Percentiles rank a stretch among this genome's conserved stretches.
Evolutionary conservation across 352 stramenopile genomes (phyloP).

Genomic region (Phytophthora idaei): DNA sequence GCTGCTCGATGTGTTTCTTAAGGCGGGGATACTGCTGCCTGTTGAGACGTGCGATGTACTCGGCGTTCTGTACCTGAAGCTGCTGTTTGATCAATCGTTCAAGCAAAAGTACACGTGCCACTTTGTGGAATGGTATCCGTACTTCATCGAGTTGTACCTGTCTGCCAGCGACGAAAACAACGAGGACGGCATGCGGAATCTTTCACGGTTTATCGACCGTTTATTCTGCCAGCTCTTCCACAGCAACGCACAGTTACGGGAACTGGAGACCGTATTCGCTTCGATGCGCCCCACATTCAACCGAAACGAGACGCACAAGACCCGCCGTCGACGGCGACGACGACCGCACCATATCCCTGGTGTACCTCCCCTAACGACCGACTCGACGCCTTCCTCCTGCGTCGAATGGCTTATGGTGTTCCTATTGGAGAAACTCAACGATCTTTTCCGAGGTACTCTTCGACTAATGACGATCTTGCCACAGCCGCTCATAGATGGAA

Average conservation of each 20-base stretch:
- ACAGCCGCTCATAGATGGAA: constrained; percentile 28
- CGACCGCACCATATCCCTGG: constrained; percentile 13
- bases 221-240: constrained; percentile 89
- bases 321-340: constrained; percentile 14
- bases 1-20: constrained; percentile 75
- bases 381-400: constrained; percentile 45
- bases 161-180: constrained; percentile 71
- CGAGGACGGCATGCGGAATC: constrained; percentile 74
- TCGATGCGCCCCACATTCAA: constrained; percentile 30
- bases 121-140: constrained; percentile 84
- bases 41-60: constrained; percentile 76
- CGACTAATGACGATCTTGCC: constrained; percentile 60
- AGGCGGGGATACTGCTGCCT: constrained; percentile 70
- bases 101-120: constrained; percentile 84
- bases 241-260: constrained; percentile 72
- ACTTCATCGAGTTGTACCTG: constrained; percentile 78
- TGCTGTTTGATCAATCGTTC: constrained; percentile 82
- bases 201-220: constrained; percentile 84
- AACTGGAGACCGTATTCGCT: constrained; percentile 62
- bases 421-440: constrained; percentile 69
- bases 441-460: constrained; percentile 62
- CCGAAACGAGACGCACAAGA: constrained; percentile 10
- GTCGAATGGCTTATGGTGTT: constrained; percentile 73
- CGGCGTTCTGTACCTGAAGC: constrained; percentile 82
- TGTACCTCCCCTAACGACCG: constrained; percentile 10